Evolutionary conservation across 371 early-diverging fungal genomes (phyloP), one percentile per base, ranked within the genome.

Genomic region (Funneliformis caledonium): DNA sequence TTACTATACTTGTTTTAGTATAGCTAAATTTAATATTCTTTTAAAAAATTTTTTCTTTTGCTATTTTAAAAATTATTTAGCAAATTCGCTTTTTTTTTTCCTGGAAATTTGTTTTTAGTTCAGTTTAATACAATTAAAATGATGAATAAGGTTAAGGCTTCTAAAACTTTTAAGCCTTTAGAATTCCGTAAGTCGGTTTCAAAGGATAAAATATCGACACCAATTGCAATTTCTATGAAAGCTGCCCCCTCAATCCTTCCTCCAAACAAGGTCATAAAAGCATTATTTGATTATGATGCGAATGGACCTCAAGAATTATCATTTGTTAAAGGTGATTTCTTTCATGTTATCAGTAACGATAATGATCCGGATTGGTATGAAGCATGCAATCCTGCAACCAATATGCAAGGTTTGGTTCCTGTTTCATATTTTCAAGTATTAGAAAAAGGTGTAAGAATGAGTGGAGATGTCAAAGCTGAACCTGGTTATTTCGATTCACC

Each of bases 231-330:
- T 19, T 47, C 65, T 48, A 60, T n/a, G 10, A 76, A 76, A 76
- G 31, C 78, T 16, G 33, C 68, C 5, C 76, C 62, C 8, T 78
- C 78, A 9, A 78, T 78, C 33, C 50, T 67, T 67, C 78, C 78
- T 11, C 97, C 97, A 1, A 95, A 94, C 83, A 95, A 93, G 82
- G 94, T 97, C 83, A 93, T 97, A 85, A 94, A 92, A 80, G 96
- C 96, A 11, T 85, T 91, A 22, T 90, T 89, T 81, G 91, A 93
- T 86, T 96, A 94, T 82, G 84, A 87, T 22, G 91, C 94, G 7
- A 85, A 88, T 73, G 88, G 86, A 56, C 86, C 87, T 42, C 88
- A 90, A 33, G 96, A 96, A 83, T 87, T 97, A 3, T 91, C 94
- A 14, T 97, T 96, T 83, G 80, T 85, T 61, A 89, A 89, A 70